A percentile compares a stretch with the other conserved stretches of the same genome.
Conservation (phyloP, 2,329 filamentous ascomycete species). For the Alternaria viburni region DNA sequence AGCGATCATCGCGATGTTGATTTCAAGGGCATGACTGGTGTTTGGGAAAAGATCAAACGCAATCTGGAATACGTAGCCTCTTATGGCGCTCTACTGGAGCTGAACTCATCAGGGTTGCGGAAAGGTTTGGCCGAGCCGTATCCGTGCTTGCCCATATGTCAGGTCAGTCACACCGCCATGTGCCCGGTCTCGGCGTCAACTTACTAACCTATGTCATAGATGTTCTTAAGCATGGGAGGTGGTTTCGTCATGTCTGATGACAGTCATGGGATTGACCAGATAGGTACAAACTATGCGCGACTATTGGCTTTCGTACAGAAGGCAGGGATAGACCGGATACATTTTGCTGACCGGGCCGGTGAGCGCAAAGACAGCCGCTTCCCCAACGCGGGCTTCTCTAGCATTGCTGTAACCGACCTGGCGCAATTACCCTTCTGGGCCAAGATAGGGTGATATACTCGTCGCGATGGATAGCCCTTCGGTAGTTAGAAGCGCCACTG, state of each 20-base stretch:
- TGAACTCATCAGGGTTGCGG: constrained; percentile 84
- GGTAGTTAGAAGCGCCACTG: constrained; percentile 9
- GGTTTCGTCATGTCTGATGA: constrained; percentile 93
- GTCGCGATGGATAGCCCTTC: constrained; percentile 2
- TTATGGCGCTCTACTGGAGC: constrained; percentile 84
- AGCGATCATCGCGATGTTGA: constrained; percentile 71
- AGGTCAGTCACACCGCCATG: constrained; percentile 61
- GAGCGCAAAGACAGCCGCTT: constrained; percentile 37
- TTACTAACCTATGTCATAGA: constrained; percentile 53
- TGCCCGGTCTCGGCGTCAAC: constrained; percentile 2
- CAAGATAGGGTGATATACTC: constrained; percentile 17
- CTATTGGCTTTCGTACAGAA: constrained; percentile 73
- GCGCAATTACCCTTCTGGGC: constrained; percentile 40
- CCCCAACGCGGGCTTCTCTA: constrained; percentile 45
- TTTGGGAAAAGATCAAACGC: constrained; percentile 76
- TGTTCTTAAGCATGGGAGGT: constrained; percentile 75
- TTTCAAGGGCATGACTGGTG: constrained; percentile 62
- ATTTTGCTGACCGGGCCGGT: constrained; percentile 42
- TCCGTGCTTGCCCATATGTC: constrained; percentile 77
- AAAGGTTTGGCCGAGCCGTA: constrained; percentile 94
- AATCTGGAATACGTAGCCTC: constrained; percentile 74
- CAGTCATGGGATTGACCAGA: constrained; percentile 85
- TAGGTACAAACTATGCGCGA: constrained; percentile 81
- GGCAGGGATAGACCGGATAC: constrained; percentile 67
- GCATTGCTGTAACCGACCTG: constrained; percentile 39